Evolutionary conservation across 306 rosid species (phyloP), one percentile per base, ranked within the genome.

Genomic region (Purshia tridentata): DNA sequence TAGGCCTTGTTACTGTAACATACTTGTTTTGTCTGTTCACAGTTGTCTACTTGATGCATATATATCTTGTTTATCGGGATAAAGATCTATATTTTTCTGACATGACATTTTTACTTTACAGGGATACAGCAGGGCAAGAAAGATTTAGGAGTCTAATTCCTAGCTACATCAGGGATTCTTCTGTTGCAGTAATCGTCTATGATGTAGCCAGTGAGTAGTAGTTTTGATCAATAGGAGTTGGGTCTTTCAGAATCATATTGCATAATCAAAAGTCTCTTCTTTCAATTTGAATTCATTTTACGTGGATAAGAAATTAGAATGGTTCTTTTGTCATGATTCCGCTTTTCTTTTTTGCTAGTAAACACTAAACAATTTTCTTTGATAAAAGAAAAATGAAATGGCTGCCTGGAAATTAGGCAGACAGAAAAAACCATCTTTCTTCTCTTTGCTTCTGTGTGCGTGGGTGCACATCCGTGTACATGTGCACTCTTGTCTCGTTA

Each of bases 121-220:
- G 98, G 98, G 98, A 94, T 84, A 94, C 97, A 57, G 98, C 98
- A 44, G 97, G 97, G 72, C 98, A 94, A 84, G 98, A 94, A 84
- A 91, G 98, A 83, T 94, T 94, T 81, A 86, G 98, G 87, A 94
- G 97, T 82, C 96, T 94, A 58, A 93, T 94, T 82, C 98, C 98
- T 49, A 94, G 98, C 88, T 94, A 94, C 87, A 94, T 91, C 64
- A 89, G 98, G 86, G 98, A 94, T 84, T 94, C 98, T 63, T 94
- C 98, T 72, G 97, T 94, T 40, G 97, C 97, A 37, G 96, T 93
- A 64, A 88, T 93, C 49, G 97, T 89, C 75, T 93, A 91, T 79
- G 98, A 93, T 69, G 97, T 91, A 66, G 87, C 97, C 13, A 93
- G 98, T 91, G 76, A 86, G 97, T 89, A 64, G 59, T 9, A 35